Base-by-base conservation (phyloP, 768 basidiomycete species). In the Kwoniella sp. region DNA sequence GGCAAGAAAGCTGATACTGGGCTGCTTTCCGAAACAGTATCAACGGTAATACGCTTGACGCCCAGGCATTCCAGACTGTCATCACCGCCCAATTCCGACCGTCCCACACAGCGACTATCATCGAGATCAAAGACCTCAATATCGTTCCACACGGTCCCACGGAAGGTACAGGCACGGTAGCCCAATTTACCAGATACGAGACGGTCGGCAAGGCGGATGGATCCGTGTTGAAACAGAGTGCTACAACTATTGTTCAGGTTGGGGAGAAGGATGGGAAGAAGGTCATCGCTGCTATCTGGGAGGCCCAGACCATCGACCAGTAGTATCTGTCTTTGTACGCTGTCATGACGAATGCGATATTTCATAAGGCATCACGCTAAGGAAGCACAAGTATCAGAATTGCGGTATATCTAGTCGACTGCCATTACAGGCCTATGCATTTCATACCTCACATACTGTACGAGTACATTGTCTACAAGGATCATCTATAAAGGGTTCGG, bases 81-180 rank as follows among this genome's bases (percentile, higher is more conserved):
- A 59, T 59, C 47, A 59, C 47, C 47, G 33, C 58, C 22, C 48
- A 51, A 59, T 59, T 59, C 29, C 47, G 58, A 33, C 25, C 40
- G n/a, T 19, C 58, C 19, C 48, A 48, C 48, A 27, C 47, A 19
- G 58, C 58, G 17, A 33, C 47, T 17, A 48, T 59, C 25, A 24
- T 50, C 49, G 26, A 46, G 21, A 59, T 59, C 30, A 46, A 36
- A 30, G 58, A 59, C 25, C 58, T 59, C 58, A 59, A 59, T 17
- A 51, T 59, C 58, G 58, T 51, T n/a, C 30, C 58, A 2, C 22
- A 46, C 33, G 40, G 40, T 10, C 40, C 40, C 8, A 51, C 25
- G 27, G 29, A 30, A 50, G 48, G 46, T 12, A 50, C 48, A 22
- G 48, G 58, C 19, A 48, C 48, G 8, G 58, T 59, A 19, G 58